A percentile compares a stretch with the other conserved stretches of the same genome.
These are phyloP conservation scores for Quercus phellos DNA, from an alignment of 331 rosid species.

Conservation along the genomic window DNA sequence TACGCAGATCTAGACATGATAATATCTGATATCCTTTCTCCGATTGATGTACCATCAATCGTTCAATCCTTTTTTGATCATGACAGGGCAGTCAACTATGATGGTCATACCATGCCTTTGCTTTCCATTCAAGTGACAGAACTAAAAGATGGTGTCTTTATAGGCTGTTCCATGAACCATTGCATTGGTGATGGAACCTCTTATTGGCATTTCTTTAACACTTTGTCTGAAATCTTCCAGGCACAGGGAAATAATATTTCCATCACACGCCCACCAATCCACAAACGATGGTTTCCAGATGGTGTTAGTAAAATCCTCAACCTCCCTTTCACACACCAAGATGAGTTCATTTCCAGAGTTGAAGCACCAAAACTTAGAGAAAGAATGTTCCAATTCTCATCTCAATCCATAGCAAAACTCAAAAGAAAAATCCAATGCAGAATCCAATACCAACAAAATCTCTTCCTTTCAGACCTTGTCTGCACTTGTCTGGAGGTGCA, in stretches of 20 bases:
- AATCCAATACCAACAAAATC: conserved; percentile 30
- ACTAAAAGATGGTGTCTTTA: conserved; percentile 44
- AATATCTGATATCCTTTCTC: conserved; percentile 38
- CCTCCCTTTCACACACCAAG: conserved; percentile 49
- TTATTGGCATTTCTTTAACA: conserved; percentile 60
- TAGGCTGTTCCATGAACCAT: conserved; percentile 57
- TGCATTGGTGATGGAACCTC: conserved; percentile 47
- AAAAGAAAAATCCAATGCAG: conserved; percentile 54
- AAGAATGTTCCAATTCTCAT: conserved; percentile 57
- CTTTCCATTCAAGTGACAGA: conserved; percentile 55
- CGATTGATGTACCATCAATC: conserved; percentile 38
- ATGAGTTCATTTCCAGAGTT: conserved; percentile 38
- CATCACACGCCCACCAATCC: conserved; percentile 39
- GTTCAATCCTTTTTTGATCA: conserved; percentile 52
- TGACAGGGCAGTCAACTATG: conserved; percentile 47
- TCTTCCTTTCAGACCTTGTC: conserved; percentile 62
- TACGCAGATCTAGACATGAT: conserved; percentile 37
- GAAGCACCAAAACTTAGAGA: conserved; percentile 51
- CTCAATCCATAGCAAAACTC: conserved; percentile 48
- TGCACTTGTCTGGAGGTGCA: conserved; percentile 58
- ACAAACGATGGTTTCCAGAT: conserved; percentile 51
- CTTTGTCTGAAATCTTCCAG: conserved; percentile 55
- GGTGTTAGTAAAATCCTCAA: conserved; percentile 34
- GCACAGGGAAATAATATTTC: conserved; percentile 1
- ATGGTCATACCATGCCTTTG: conserved; percentile 43